Evolutionary conservation across 441 rosid genomes (phyloP).

Genomic region (Erodium texanum): DNA sequence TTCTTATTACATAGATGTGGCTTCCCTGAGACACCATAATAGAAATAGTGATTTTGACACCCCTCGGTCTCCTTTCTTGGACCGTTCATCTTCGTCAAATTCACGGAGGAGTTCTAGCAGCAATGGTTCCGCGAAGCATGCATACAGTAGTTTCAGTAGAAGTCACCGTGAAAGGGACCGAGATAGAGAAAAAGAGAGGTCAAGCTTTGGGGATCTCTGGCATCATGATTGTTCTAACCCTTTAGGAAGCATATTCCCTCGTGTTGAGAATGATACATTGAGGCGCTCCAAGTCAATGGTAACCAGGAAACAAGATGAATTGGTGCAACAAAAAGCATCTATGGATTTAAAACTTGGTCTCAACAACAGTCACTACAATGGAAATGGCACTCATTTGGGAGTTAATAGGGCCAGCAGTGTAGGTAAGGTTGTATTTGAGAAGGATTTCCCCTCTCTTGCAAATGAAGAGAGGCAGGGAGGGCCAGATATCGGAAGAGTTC

Average conservation of each 20-base stretch:
- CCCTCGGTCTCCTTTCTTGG: slow-evolving; percentile 37
- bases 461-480: slow-evolving; percentile 46
- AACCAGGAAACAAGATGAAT: slow-evolving; percentile 47
- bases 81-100: slow-evolving; percentile 58
- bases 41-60: slow-evolving; percentile 55
- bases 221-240: slow-evolving; percentile 44
- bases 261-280: slow-evolving; percentile 42
- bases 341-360: slow-evolving; percentile 39
- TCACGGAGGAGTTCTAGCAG: slow-evolving; percentile 42
- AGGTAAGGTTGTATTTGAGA: slow-evolving; percentile 47
- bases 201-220: slow-evolving; percentile 50
- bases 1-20: slow-evolving; percentile 32
- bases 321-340: slow-evolving; percentile 31
- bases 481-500: slow-evolving; percentile 48
- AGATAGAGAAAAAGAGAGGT: slow-evolving; percentile 59
- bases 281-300: slow-evolving; percentile 57
- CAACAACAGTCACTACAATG: slow-evolving; percentile 21
- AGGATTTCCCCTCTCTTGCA: slow-evolving; percentile 70
- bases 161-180: slow-evolving; percentile 54
- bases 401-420: slow-evolving; percentile 24
- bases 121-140: slow-evolving; percentile 63
- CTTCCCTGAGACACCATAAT: slow-evolving; percentile 30
- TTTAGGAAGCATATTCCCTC: slow-evolving; percentile 30
- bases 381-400: slow-evolving; percentile 38
- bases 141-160: slow-evolving; percentile 59